Base-by-base conservation (phyloP, 345 rosid species). In the Streptanthus diversifolius region DNA sequence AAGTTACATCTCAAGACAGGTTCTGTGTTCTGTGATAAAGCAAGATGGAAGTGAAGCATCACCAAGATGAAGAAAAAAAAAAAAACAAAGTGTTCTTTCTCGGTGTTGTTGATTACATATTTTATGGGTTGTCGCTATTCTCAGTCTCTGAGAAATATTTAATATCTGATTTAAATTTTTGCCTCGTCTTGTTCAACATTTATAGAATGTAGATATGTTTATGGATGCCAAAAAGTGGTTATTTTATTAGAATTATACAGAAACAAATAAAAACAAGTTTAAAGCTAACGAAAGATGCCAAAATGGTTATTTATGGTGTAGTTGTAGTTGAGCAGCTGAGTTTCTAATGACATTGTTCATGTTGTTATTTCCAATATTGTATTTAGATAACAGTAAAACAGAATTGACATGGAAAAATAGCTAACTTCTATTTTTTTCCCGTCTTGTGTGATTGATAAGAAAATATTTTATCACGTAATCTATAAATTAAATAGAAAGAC, bases 1-100 rank as follows among this genome's bases (percentile, higher is more conserved):
- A 73, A 89, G 88, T 39, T 90, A 89, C 80, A 85, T 91, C 71
- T 91, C 97, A 24, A 91, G 77, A 74, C 97, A 95, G 79, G 97
- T 89, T 65, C 73, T 91, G 58, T 86, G 89, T 81, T 86, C 97
- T 66, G 90, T 80, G 19, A 85, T 87, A 43, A 87, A 84, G 78
- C 86, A 84, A 64, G 95, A 95, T 68, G 87, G 85, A 15, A 78
- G 72, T 66, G 90, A 88, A 70, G 91, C 89, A 52, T 87, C 86
- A 49, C 91, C 91, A 10, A 87, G 88, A 83, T 88, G 78, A 66
- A 32, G 1, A 24, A 17, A 63, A 3, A 36, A 11, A 9, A 54
- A n/a, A 67, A 48, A 13, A 6, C 5, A 25, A 21, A 40, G 18
- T 33, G 24, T 39, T 45, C 0, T 22, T 30, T 54, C 9, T 18